Evolutionary conservation across 2,329 filamentous ascomycete genomes (phyloP).

Genomic region (Cryphonectria japonica): DNA sequence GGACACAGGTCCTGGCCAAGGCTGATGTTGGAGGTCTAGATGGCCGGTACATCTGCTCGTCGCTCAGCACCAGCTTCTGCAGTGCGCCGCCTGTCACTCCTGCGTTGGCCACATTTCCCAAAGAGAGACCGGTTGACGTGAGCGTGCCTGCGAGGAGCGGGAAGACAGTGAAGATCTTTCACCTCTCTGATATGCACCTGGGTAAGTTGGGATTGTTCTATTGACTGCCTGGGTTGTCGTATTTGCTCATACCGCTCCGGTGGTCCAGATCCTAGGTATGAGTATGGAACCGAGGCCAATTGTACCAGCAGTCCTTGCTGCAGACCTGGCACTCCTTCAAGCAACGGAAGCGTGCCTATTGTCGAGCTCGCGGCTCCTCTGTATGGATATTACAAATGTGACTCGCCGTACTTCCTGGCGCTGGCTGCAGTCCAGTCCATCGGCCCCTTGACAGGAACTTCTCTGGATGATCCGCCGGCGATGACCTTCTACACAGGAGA

Average conservation of each 20-base stretch:
- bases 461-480: slow-evolving; percentile 48
- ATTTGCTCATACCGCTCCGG: neutral
- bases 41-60: slow-evolving; percentile 60
- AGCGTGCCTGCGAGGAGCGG: slow-evolving; percentile 52
- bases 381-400: slow-evolving; percentile 59
- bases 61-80: slow-evolving; percentile 52
- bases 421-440: slow-evolving; percentile 60
- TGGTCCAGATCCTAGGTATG: slow-evolving; percentile 52
- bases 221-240: neutral
- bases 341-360: slow-evolving; percentile 40
- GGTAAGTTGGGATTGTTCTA: slow-evolving; percentile 28
- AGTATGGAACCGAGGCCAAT: slow-evolving; percentile 56
- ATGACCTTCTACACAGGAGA: slow-evolving; percentile 63
- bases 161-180: slow-evolving; percentile 57
- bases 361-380: slow-evolving; percentile 54
- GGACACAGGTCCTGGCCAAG: slow-evolving; percentile 59
- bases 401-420: slow-evolving; percentile 61
- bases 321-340: slow-evolving; percentile 45
- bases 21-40: slow-evolving; percentile 58
- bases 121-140: slow-evolving; percentile 53
- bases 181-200: slow-evolving; percentile 60
- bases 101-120: slow-evolving; percentile 55
- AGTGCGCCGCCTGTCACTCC: slow-evolving; percentile 47
- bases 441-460: slow-evolving; percentile 59
- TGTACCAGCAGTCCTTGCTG: slow-evolving; percentile 57